Base-by-base conservation (phyloP, 441 rosid species). In the Pelargonium exstipulatum region DNA sequence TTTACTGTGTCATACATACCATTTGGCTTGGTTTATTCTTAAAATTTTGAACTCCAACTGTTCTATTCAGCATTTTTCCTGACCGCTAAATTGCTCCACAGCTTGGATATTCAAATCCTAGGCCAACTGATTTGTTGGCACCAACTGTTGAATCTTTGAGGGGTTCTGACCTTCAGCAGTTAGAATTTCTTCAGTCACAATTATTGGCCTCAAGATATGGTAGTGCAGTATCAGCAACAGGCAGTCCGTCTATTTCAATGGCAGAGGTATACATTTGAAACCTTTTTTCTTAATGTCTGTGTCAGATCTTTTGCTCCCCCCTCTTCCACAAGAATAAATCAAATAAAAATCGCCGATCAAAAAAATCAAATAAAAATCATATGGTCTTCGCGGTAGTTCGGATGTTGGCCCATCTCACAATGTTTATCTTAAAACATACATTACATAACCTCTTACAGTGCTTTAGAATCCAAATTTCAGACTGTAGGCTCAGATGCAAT, bases 191-290 rank as follows among this genome's bases (percentile, higher is more conserved):
- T 68, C 71, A 51, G 17, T 53, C 69, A 16, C 77, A 65, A 24
- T 57, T 78, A 40, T 9, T 70, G 67, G 63, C 83, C 37, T 66
- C 75, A 42, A 67, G 77, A 73, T 71, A 71, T 37, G 12, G 69
- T 64, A 4, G 60, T 76, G 67, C 76, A 17, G 58, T 70, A 18
- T 65, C 85, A 58, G 49, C 77, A 5, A 55, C 66, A 26, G 73
- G 68, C 40, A 26, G 61, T 48, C 73, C 74, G 12, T 13, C 70
- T 16, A 17, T 64, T 63, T 76, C 85, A 24, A 60, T 77, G 61
- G 68, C 74, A 53, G 83, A 86, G 86, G 90, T 84, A 72, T 49
- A 64, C 66, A 65, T 26, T 62, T 9, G 62, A 57, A 57, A 18
- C 18, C 29, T 20, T 57, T 13, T 20, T 57, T 12, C 16, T 18